A percentile compares a stretch with the other conserved stretches of the same genome.
Evolutionary conservation across 2,329 filamentous ascomycete species (phyloP).

Genomic region (Didymosphaeria variabile): DNA sequence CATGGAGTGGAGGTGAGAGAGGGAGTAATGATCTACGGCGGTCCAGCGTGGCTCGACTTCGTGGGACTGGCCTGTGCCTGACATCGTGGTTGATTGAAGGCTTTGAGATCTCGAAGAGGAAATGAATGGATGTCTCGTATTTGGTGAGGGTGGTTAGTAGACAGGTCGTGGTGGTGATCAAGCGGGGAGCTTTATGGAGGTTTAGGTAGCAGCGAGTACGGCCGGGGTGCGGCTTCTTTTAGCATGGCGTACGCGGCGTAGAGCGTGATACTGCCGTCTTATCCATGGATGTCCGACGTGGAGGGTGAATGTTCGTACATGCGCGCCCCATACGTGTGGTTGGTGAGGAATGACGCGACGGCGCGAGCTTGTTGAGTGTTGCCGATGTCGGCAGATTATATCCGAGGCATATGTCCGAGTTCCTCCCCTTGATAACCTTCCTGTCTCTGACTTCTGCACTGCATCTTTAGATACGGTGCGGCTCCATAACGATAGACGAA

Average conservation of each 20-base stretch:
- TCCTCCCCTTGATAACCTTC: not conserved
- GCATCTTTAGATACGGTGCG: no score
- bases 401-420: conserved; percentile 6
- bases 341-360: not conserved
- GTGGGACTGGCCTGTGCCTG: conserved; percentile 27
- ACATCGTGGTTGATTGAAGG: conserved; percentile 14
- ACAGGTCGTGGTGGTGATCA: not conserved
- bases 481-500: no score
- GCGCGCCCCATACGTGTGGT: not conserved
- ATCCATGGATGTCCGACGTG: not conserved
- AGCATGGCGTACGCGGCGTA: not conserved
- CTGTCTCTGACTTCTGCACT: no score
- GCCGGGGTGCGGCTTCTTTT: not conserved
- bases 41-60: conserved; percentile 50
- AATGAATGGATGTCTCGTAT: not conserved
- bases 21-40: conserved; percentile 50
- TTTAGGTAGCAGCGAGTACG: not conserved
- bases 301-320: not conserved
- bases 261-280: not conserved
- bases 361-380: not conserved
- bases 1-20: conserved; percentile 46
- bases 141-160: not conserved
- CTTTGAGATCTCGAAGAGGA: not conserved
- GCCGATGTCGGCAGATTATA: not conserved
- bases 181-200: not conserved